Evolutionary conservation across 768 basidiomycete genomes (phyloP), one percentile per base, ranked within the genome.

Genomic region (Solioccasus polychromus): DNA sequence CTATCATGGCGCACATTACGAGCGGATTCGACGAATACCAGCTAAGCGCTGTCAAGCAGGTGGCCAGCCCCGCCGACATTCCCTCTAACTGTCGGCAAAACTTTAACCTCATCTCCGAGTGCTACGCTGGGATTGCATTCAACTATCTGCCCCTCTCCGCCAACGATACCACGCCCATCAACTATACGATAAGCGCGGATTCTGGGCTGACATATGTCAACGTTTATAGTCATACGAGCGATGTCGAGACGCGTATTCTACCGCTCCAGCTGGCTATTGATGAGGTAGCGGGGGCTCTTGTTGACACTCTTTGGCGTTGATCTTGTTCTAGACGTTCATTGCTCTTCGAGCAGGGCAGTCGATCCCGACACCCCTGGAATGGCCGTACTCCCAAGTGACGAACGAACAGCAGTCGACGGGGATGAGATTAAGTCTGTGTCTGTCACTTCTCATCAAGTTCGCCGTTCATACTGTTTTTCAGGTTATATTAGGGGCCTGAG

Each of bases 201-300:
- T 73, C 69, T 4, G 86, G 87, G 10, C 67, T 89, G 15, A 53
- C 61, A 18, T 77, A 79, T 50, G 77, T 89, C 51, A 76, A 91
- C 53, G 88, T 88, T 1, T 69, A 71, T 18, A 67, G 70, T 17
- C 86, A 88, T 56, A 76, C 67, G 3, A 82, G 84, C 48, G 85
- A 87, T 62, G 80, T 83, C 52, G 85, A 89, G 61, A 68, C 68
- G 42, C 68, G 82, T 36, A 72, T 88, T 24, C 59, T 91, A 15
- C 88, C 88, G 2, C 52, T 91, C 18, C 88, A 91, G 51, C 83
- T 87, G 76, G 83, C 86, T 9, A 69, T 91, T 28, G 88, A 91
- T 54, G 71, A 77, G 59, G 86, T 83, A 49, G n/a, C 6, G 35
- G 31, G 6, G 38, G 29, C 30, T 11, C 30, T 19, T 20, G 14